Evolutionary conservation across 345 rosid genomes (phyloP).

Genomic region (Salix purpurea): DNA sequence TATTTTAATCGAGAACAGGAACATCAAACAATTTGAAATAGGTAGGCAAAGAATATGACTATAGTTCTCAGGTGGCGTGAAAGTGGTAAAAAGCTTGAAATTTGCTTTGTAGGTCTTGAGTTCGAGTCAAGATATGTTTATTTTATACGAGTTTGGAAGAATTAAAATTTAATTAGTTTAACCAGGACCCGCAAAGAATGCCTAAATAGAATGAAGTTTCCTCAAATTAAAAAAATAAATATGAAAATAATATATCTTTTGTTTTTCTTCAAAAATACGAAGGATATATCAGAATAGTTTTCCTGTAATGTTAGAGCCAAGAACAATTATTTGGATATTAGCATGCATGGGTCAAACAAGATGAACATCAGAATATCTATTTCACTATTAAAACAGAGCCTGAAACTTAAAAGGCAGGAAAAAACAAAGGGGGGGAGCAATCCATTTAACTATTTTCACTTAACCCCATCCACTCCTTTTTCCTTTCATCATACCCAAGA

Average conservation of each 20-base stretch:
- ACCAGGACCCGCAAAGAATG: too few species aligned
- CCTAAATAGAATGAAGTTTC: too few species aligned
- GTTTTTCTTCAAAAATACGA: not conserved
- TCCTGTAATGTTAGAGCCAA: not conserved
- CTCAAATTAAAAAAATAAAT: too few species aligned
- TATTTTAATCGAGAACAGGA: not conserved
- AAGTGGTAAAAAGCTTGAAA: too few species aligned
- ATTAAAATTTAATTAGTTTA: too few species aligned
- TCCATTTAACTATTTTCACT: not conserved
- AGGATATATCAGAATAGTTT: not conserved
- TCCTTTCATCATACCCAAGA: slow-evolving; percentile 4
- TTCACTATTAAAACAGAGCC: not conserved
- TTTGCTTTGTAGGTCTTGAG: rapidly evolving
- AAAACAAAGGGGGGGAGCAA: not conserved
- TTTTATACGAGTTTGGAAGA: too few species aligned
- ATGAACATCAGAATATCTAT: not conserved
- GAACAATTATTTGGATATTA: not conserved
- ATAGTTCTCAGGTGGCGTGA: not conserved
- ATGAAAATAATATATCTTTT: not conserved
- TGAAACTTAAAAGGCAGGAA: not conserved
- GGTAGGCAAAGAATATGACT: not conserved
- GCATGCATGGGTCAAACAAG: not conserved
- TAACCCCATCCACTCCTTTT: slow-evolving; percentile 18
- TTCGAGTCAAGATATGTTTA: too few species aligned
- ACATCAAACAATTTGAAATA: not conserved